phyloP scores from a whole-genome alignment of 1,139 yeast genomes.

The Taphrina flavorubra region DNA sequence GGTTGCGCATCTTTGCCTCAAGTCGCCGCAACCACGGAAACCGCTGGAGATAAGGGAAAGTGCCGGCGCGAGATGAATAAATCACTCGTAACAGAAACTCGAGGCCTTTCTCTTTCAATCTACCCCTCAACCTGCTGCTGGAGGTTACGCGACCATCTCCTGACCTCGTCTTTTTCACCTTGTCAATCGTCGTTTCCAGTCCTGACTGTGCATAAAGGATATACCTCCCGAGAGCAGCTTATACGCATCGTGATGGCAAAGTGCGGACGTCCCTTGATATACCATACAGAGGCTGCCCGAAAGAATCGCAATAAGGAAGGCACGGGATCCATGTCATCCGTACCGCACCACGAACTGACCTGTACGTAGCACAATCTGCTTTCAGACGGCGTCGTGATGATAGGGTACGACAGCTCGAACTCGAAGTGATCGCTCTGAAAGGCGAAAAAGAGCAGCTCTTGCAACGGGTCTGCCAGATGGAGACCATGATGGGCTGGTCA shows the following conservation, averaged over 20 bases:
- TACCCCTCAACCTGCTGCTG: neutral
- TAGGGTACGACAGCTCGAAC: slow-evolving; percentile 21
- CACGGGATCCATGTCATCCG: neutral
- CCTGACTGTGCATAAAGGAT: no score
- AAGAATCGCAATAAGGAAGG: slow-evolving; percentile 29
- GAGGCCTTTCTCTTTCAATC: neutral
- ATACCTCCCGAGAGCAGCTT: no score
- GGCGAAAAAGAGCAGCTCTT: slow-evolving; percentile 16
- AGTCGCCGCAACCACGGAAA: no score
- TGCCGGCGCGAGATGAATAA: neutral
- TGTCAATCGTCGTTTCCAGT: neutral
- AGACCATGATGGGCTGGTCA: slow-evolving; percentile 22
- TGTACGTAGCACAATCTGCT: slow-evolving; percentile 18
- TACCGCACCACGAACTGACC: neutral
- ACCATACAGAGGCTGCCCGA: slow-evolving; percentile 24
- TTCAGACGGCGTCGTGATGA: slow-evolving; percentile 29
- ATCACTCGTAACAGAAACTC: slow-evolving; percentile 13
- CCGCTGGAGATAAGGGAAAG: slow-evolving; percentile 4
- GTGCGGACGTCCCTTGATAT: slow-evolving; percentile 22
- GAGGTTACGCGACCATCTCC: neutral
- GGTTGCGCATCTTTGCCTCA: no score
- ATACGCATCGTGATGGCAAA: slow-evolving; percentile 5
- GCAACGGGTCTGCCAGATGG: slow-evolving; percentile 9
- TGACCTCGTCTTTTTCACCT: neutral
- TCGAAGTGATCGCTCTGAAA: slow-evolving; percentile 10